Percentiles rank a stretch among this genome's conserved stretches.
These are phyloP conservation scores for Fusarium avenaceum DNA, from an alignment of 2,329 filamentous ascomycete genomes.

Conservation along the genomic window DNA sequence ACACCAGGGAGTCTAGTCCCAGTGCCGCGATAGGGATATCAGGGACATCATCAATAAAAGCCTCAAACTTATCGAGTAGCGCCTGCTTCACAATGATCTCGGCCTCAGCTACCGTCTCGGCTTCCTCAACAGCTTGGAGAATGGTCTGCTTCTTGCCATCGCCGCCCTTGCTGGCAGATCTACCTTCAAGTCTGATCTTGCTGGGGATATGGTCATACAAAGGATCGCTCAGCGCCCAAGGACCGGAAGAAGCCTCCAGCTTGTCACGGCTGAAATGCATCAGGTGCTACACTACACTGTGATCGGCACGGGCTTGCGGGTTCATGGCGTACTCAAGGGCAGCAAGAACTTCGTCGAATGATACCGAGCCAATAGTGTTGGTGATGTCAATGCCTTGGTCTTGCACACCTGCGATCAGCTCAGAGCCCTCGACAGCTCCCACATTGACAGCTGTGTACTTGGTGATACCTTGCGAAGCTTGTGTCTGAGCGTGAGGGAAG, in stretches of 20 bases:
- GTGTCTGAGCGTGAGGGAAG: background rate
- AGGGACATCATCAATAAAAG: constrained; percentile 11
- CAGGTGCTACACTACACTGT: background rate
- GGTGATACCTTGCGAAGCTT: background rate
- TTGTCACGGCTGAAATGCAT: constrained; percentile 15
- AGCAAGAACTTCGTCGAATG: constrained; percentile 7
- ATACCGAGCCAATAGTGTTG: constrained; percentile 1
- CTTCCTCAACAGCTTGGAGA: constrained; percentile 8
- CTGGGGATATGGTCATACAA: constrained; percentile 10
- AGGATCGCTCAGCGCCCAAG: constrained; percentile 7
- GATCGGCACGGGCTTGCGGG: background rate
- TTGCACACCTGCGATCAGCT: background rate
- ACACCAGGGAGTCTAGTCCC: constrained; percentile 11
- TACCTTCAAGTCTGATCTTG: background rate
- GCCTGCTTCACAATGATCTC: constrained; percentile 1
- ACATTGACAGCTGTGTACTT: constrained; percentile 4
- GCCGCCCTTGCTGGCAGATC: background rate
- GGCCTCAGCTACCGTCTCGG: background rate
- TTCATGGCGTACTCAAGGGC: constrained; percentile 8
- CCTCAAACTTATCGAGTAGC: constrained; percentile 7
- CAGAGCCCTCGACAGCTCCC: constrained; percentile 7
- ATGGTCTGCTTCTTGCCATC: constrained; percentile 11
- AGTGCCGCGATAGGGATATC: constrained; percentile 3
- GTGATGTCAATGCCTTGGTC: constrained; percentile 7
- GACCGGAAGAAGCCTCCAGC: constrained; percentile 4